Percentiles rank a stretch among this genome's conserved stretches.
phyloP scores from a whole-genome alignment of 306 rosid species.

The Cucumis hystrix region DNA sequence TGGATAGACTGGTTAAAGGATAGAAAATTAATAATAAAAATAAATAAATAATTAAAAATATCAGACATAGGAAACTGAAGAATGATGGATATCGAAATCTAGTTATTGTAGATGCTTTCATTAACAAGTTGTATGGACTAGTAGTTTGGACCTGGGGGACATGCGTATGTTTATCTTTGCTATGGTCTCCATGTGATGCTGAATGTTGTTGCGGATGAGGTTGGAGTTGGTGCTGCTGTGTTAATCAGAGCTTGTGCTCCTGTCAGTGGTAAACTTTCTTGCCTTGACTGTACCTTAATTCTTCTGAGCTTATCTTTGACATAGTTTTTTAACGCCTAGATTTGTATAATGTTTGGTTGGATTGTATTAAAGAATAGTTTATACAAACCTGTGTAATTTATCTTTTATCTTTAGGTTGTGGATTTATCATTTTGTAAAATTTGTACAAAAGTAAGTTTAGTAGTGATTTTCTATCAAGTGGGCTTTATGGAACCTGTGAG shows the following conservation, averaged over 20 bases:
- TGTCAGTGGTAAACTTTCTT: slow-evolving; percentile 33
- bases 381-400: not conserved
- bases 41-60: no score
- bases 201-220: slow-evolving; percentile 83
- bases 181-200: slow-evolving; percentile 71
- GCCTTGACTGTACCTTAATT: not conserved
- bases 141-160: slow-evolving; percentile 91
- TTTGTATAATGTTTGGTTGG: not conserved
- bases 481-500: not conserved
- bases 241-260: slow-evolving; percentile 95
- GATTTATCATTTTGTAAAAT: not conserved
- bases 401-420: not conserved
- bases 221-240: slow-evolving; percentile 77
- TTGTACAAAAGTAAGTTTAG: not conserved
- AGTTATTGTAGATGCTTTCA: not conserved
- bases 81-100: not conserved
- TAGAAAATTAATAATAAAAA: no score
- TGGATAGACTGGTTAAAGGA: no score
- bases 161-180: slow-evolving; percentile 79
- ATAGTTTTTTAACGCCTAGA: not conserved
- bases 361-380: not conserved
- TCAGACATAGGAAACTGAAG: not conserved
- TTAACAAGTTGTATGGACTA: not conserved
- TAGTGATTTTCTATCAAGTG: not conserved
- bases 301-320: not conserved